These are phyloP conservation scores for Fraxinus cuspidata DNA, from an alignment of 257 asterid genomes.

Conservation along the genomic window DNA sequence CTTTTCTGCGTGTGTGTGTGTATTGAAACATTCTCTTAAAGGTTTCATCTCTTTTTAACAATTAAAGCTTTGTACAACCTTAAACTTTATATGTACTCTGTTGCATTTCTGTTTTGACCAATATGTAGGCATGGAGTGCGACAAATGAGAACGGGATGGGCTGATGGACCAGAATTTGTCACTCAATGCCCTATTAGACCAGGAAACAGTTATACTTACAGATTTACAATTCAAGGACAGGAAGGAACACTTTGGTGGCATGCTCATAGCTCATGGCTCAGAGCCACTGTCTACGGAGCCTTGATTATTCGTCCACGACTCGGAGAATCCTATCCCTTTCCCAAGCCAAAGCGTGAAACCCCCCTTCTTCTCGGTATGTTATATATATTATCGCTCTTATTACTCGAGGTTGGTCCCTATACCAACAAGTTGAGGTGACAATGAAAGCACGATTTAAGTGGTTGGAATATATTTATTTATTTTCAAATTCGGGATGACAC, in stretches of 20 bases:
- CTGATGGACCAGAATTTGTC: constrained; percentile 88
- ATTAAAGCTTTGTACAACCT: no score
- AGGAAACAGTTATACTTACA: constrained; percentile 71
- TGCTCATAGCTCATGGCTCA: constrained; percentile 95
- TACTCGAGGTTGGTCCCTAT: neutral
- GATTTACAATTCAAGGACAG: constrained; percentile 81
- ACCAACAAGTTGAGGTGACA: no score
- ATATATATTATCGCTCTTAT: neutral
- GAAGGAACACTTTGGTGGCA: constrained; percentile 99
- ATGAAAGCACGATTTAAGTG: no score
- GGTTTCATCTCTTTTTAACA: no score
- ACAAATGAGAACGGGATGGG: constrained; percentile 80
- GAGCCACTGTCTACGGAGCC: constrained; percentile 92
- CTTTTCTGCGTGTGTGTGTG: no score
- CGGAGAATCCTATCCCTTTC: constrained; percentile 73
- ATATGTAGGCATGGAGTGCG: constrained; percentile 78
- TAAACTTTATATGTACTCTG: neutral
- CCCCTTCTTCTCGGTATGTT: constrained; percentile 70
- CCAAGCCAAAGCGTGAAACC: constrained; percentile 71
- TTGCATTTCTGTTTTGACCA: neutral
- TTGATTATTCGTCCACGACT: constrained; percentile 63
- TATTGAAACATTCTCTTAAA: no score
- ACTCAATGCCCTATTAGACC: constrained; percentile 92
- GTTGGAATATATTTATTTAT: no score
- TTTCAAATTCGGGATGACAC: no score